Percentiles rank a stretch among this genome's conserved stretches.
phyloP scores from a whole-genome alignment of 805 yeast genomes.

The Wickerhamiella nectarea region DNA sequence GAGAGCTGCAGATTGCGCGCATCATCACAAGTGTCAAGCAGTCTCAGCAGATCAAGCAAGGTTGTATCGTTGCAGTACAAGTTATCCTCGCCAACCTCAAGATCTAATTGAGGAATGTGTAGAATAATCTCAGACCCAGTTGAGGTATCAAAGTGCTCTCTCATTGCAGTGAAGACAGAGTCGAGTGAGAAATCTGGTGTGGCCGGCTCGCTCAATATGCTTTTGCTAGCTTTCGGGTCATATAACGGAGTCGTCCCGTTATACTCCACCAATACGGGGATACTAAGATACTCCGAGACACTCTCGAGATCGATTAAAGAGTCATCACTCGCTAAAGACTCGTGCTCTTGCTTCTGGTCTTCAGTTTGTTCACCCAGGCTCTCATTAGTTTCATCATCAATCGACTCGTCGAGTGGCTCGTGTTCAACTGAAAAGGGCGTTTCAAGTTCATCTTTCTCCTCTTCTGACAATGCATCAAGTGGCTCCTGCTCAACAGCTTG shows the following conservation, averaged over 20 bases:
- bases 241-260: background rate
- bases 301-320: no score
- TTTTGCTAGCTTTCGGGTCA: background rate
- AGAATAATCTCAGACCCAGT: slow-evolving; percentile 17
- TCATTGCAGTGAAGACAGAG: slow-evolving; percentile 11
- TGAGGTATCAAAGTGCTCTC: slow-evolving; percentile 11
- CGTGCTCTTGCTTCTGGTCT: no score
- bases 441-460: background rate
- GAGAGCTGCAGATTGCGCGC: slow-evolving; percentile 11
- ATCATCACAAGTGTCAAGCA: slow-evolving; percentile 15
- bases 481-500: background rate
- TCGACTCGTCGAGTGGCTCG: no score
- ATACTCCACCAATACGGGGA: background rate
- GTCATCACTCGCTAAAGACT: no score
- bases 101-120: slow-evolving; percentile 16
- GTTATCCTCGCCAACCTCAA: slow-evolving; percentile 21
- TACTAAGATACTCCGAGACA: background rate
- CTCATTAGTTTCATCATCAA: no score
- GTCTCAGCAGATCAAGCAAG: slow-evolving; percentile 16
- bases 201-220: background rate
- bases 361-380: no score
- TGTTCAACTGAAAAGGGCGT: no score
- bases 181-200: slow-evolving; percentile 11
- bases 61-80: slow-evolving; percentile 19
- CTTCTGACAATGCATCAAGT: background rate